Percentiles rank a stretch among this genome's conserved stretches.
phyloP scores from a whole-genome alignment of 2,329 filamentous ascomycete genomes.

The Rhynchosporium graminicola region DNA sequence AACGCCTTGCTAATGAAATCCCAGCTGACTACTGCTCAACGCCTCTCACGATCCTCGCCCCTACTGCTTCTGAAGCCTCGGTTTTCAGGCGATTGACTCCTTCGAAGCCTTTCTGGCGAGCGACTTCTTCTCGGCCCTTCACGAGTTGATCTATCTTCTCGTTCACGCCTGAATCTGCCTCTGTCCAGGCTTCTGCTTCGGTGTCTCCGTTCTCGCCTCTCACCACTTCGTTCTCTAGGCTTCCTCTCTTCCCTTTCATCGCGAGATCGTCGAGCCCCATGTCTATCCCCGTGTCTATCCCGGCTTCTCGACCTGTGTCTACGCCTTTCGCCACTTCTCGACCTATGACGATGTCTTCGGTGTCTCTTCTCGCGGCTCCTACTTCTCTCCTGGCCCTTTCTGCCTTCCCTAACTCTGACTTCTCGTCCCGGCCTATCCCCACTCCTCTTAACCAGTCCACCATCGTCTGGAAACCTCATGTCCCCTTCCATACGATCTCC shows the following conservation, averaged over 20 bases:
- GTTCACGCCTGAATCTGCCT: constrained; percentile 34
- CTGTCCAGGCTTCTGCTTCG: constrained; percentile 39
- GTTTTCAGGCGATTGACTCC: constrained; percentile 27
- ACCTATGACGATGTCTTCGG: constrained; percentile 39
- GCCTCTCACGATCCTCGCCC: constrained; percentile 12
- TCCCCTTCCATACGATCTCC: constrained; percentile 23
- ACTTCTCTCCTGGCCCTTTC: constrained; percentile 37
- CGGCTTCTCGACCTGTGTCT: constrained; percentile 35
- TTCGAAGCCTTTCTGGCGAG: constrained; percentile 18
- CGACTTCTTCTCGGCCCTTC: constrained; percentile 27
- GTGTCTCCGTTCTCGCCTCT: constrained; percentile 31
- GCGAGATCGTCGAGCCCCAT: constrained; percentile 25
- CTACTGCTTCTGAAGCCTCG: constrained; percentile 18
- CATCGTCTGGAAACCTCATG: constrained; percentile 23
- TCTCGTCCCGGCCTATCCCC: constrained; percentile 10
- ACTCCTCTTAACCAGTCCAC: constrained; percentile 27
- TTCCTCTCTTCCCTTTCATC: constrained; percentile 34
- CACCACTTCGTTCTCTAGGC: constrained; percentile 36
- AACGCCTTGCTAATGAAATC: constrained; percentile 24
- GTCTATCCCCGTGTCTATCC: constrained; percentile 26
- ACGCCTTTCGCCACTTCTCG: constrained; percentile 34
- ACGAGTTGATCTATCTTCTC: constrained; percentile 27
- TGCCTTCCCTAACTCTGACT: constrained; percentile 21
- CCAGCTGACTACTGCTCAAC: background rate
- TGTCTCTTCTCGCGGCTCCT: constrained; percentile 36